These are phyloP conservation scores for Graphiopsis chlorocephala DNA, from an alignment of 2,329 filamentous ascomycete species.

Conservation along the genomic window DNA sequence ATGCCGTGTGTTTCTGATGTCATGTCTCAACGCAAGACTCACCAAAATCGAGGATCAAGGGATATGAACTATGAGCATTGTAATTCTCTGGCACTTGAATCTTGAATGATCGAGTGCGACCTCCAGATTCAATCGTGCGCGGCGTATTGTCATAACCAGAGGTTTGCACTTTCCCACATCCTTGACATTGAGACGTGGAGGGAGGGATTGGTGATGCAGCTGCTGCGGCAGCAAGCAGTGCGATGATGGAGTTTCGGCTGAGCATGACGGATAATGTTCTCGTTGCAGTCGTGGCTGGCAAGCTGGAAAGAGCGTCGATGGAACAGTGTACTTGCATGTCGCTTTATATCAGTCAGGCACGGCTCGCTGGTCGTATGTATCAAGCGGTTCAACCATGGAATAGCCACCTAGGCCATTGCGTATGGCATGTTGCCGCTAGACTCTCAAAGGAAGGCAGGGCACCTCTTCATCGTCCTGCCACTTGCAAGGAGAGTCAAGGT, in stretches of 20 bases:
- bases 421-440: background rate
- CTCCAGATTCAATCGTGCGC: constrained; percentile 3
- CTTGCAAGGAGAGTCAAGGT: background rate
- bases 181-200: background rate
- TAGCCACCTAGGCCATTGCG: background rate
- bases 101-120: background rate
- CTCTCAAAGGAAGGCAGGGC: background rate
- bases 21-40: constrained; percentile 25
- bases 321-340: background rate
- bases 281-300: background rate
- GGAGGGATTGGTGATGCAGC: background rate
- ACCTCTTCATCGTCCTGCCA: background rate
- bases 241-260: background rate
- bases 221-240: background rate
- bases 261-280: background rate
- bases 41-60: constrained; percentile 50
- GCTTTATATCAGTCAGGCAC: background rate
- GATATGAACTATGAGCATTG: constrained; percentile 17
- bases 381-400: background rate
- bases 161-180: background rate
- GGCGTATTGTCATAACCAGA: background rate
- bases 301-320: background rate
- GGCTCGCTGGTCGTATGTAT: background rate
- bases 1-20: background rate
- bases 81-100: constrained; percentile 1